A percentile compares a stretch with the other conserved stretches of the same genome.
Conservation (phyloP, 768 basidiomycete genomes). For the Collybia sordida region DNA sequence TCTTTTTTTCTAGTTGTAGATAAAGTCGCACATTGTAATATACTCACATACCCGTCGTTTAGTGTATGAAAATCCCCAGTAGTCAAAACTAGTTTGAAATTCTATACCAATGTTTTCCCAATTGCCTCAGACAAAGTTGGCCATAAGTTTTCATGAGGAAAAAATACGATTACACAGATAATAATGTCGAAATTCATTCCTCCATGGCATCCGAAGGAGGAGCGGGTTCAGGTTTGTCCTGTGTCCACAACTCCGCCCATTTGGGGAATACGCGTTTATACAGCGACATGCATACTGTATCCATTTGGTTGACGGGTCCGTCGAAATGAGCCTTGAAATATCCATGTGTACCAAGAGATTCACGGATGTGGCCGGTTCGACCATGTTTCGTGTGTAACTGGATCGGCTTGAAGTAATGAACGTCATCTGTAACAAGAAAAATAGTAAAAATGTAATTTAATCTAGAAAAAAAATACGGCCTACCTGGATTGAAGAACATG, state of each 20-base stretch:
- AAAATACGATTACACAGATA: too few species aligned
- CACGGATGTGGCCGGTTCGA: slow-evolving; percentile 83
- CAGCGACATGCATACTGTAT: slow-evolving; percentile 91
- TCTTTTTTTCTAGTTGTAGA: too few species aligned
- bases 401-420: slow-evolving; percentile 90
- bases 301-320: slow-evolving; percentile 93
- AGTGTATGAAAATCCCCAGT: too few species aligned
- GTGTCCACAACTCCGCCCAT: slow-evolving; percentile 65
- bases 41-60: too few species aligned
- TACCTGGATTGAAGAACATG: slow-evolving; percentile 95
- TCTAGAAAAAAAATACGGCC: slow-evolving; percentile 12
- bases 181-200: slow-evolving; percentile 26
- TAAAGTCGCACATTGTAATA: too few species aligned
- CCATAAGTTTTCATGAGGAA: too few species aligned
- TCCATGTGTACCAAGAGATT: slow-evolving; percentile 94
- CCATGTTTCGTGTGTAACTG: slow-evolving; percentile 93
- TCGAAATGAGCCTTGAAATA: slow-evolving; percentile 98
- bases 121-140: too few species aligned
- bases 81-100: too few species aligned
- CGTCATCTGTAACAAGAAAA: slow-evolving; percentile 57
- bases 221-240: slow-evolving; percentile 7
- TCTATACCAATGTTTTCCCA: too few species aligned
- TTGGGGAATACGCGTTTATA: slow-evolving; percentile 95
- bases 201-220: slow-evolving; percentile 35
- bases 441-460: slow-evolving; percentile 7